Evolutionary conservation across 306 rosid species (phyloP).

Genomic region (Trifolium fragiferum): DNA sequence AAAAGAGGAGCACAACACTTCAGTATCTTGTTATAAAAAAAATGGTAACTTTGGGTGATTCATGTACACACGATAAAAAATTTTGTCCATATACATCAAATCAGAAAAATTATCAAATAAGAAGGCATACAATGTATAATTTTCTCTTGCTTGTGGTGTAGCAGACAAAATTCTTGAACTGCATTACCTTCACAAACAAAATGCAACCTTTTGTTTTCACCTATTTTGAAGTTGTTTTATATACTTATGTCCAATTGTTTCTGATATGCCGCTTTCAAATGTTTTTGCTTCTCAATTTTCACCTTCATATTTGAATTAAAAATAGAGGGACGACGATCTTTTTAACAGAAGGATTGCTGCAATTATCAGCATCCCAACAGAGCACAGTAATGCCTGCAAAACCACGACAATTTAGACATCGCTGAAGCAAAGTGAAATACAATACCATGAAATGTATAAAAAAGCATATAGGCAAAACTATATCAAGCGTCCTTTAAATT

Average conservation of each 20-base stretch:
- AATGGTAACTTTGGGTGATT: conserved; percentile 9
- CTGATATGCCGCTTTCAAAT: conserved; percentile 31
- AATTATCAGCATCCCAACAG: conserved; percentile 53
- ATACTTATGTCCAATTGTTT: conserved; percentile 41
- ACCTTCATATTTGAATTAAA: conserved; percentile 26
- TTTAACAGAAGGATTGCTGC: conserved; percentile 56
- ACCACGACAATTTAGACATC: conserved; percentile 37
- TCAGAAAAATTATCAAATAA: conserved; percentile 35
- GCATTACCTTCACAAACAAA: conserved; percentile 41
- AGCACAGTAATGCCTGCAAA: conserved; percentile 83
- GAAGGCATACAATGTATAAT: conserved; percentile 21
- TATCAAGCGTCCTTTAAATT: not conserved
- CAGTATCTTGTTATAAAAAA: not conserved
- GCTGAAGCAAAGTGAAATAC: conserved; percentile 12
- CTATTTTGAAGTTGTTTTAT: conserved; percentile 34
- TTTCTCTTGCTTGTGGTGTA: conserved; percentile 40
- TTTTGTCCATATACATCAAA: conserved; percentile 28
- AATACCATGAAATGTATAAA: not conserved
- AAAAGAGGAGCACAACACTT: not conserved
- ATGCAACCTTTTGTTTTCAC: conserved; percentile 4
- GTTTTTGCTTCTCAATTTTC: conserved; percentile 40
- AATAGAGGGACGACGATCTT: conserved; percentile 42
- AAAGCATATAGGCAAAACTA: not conserved
- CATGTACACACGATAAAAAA: conserved; percentile 7
- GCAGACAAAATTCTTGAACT: conserved; percentile 27